Base-by-base conservation (phyloP, 1,139 yeast genomes). In the Williopsis jadinii region DNA sequence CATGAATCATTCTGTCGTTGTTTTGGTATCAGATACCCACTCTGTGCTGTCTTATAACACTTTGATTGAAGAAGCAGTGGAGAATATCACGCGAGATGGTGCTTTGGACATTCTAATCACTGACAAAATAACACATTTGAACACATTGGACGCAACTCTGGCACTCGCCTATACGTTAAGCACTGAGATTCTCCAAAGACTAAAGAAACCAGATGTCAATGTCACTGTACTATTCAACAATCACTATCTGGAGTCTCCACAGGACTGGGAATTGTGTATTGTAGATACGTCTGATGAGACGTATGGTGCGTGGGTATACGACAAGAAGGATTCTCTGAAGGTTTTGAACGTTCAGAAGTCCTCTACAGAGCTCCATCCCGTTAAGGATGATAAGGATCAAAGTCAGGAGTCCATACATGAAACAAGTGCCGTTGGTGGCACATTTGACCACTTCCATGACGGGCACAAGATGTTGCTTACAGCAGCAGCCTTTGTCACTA, bases 381-480 rank as follows among this genome's bases (percentile, higher is more conserved):
- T 35, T 19, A 43, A 36, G 5, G 14, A 40, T 13, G 52, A 46
- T 8, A 9, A 32, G 1, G 59, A 54, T 36, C 50, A 42, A 2
- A 45, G 50, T 28, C 36, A 28, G 2, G 55, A 53, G 36, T 53
- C 59, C 27, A 48, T 53, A 12, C 68, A 64, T 46, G 41, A 48
- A 12, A 64, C 66, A 2, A 64, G 66, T 11, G 95, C 95, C 1
- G 80, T 90, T 1, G 98, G 98, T 1, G 99, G 99, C 0, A 94
- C 98, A 0, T 94, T 94, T 65, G 99, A 94, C 58, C 97, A 94
- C 62, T 59, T 94, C 32, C 99, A 94, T 55, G 95, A 84, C 56
- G 99, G 98, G 0, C 99, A 94, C 62, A 87, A 85, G 60, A 80
- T 92, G 28, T 66, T 94, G 15, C 67, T 94, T 9, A 81, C 95